Base-by-base conservation (phyloP, 306 rosid genomes). In the Purshia tridentata region DNA sequence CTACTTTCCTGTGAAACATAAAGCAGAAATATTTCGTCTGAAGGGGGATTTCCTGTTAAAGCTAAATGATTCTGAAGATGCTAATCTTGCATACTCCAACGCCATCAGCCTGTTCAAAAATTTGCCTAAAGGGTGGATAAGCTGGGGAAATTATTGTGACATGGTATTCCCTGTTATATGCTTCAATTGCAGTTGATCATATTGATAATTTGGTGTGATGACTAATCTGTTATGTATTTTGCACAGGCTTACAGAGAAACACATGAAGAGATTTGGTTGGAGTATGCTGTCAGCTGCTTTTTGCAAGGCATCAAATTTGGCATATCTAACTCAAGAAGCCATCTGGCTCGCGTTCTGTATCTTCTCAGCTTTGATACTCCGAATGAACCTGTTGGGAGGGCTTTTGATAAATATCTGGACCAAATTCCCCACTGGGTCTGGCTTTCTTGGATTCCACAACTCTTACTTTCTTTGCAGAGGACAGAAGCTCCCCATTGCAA, bases 391-490 rank as follows among this genome's bases (percentile, higher is more conserved):
- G 99, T 95, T 54, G 98, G 99, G 67, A 87, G 86, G 87, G 82
- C 99, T 69, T 90, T 95, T 80, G 99, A 90, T 81, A 95, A 95
- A 86, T 90, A 80, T 84, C 76, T 87, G 52, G 99, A 91, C 45
- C 97, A 95, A 74, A 84, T 95, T 77, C 99, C 99, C 23, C 98
- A 95, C 76, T 95, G 99, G 99, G 97, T 92, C 84, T 95, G 99
- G 99, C 96, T 95, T 67, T 88, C 99, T 70, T 95, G 99, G 99
- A 95, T 95, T 82, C 99, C 99, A 16, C 99, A 95, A 74, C 98
- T 95, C 77, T 84, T 95, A 72, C 98, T 95, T 70, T 95, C 99
- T 68, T 90, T 95, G 81, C 99, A 95, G 88, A 87, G 99, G 83
- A 82, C 97, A 16, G 99, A 91, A 85, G 99, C 99, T 72, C 86